Percentiles rank a stretch among this genome's conserved stretches.
phyloP scores from a whole-genome alignment of 2,329 filamentous ascomycete species.

The Grosmannia serpens region DNA sequence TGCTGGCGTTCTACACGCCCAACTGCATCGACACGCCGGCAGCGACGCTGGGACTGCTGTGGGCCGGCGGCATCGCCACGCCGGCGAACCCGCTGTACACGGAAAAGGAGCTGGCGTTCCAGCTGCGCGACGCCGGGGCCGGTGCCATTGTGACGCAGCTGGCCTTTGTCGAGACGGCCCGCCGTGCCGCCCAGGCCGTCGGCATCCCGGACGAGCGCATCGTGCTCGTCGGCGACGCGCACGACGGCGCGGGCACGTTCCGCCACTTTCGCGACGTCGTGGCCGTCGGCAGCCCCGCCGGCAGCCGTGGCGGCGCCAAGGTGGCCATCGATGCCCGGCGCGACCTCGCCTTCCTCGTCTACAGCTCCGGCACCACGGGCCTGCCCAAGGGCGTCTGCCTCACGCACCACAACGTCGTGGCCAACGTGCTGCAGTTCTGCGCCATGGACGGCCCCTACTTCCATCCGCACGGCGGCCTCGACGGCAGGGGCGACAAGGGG shows the following conservation, averaged over 20 bases:
- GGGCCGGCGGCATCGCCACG: conserved; percentile 72
- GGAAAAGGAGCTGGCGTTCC: conserved; percentile 69
- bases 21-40: conserved; percentile 77
- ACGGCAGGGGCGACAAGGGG: conserved; percentile 57
- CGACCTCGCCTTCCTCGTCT: conserved; percentile 76
- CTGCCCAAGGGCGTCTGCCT: conserved; percentile 86
- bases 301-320: too few species aligned
- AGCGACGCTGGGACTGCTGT: conserved; percentile 66
- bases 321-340: conserved; percentile 46
- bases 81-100: conserved; percentile 86
- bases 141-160: conserved; percentile 66
- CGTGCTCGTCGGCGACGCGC: conserved; percentile 61
- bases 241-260: conserved; percentile 44
- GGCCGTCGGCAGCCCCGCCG: conserved; percentile 27
- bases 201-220: conserved; percentile 63
- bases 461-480: conserved; percentile 43
- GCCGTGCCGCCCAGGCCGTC: conserved; percentile 54
- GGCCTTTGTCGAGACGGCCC: conserved; percentile 51
- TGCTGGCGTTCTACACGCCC: conserved; percentile 70
- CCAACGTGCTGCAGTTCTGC: conserved; percentile 53
- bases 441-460: conserved; percentile 44
- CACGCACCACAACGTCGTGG: conserved; percentile 69
- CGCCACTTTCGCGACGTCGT: conserved; percentile 62
- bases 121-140: conserved; percentile 67
- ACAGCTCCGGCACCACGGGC: conserved; percentile 83